Conservation (phyloP, 2,329 filamentous ascomycete species). For the Pseudocercospora pini-densiflorae region DNA sequence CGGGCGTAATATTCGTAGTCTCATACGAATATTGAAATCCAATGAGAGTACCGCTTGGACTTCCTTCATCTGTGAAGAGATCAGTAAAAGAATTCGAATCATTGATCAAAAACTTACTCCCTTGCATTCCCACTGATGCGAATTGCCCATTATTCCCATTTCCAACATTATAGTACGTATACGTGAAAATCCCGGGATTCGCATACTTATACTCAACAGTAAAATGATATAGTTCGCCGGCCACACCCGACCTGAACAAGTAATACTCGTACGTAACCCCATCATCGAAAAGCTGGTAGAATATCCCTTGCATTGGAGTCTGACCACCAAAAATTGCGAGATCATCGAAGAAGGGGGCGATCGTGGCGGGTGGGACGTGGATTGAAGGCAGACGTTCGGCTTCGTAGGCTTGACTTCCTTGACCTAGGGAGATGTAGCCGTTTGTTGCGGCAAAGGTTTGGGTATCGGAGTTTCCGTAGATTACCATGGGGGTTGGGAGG, state of each 20-base stretch:
- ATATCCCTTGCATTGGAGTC: constrained; percentile 37
- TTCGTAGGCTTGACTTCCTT: constrained; percentile 35
- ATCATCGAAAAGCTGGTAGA: constrained; percentile 34
- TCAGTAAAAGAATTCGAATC: not conserved
- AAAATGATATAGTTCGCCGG: constrained; percentile 37
- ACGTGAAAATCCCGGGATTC: constrained; percentile 36
- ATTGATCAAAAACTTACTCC: constrained; percentile 31
- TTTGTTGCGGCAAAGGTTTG: constrained; percentile 37
- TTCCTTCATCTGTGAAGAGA: not conserved
- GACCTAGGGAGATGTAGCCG: constrained; percentile 37
- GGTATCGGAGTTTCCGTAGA: constrained; percentile 31
- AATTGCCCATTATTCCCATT: constrained; percentile 27
- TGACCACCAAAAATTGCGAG: constrained; percentile 32
- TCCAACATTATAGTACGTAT: constrained; percentile 37
- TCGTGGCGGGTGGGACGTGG: constrained; percentile 34
- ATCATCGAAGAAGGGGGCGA: constrained; percentile 42
- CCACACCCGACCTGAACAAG: constrained; percentile 27
- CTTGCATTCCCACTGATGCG: constrained; percentile 37
- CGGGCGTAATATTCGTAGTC: constrained; percentile 25
- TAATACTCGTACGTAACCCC: constrained; percentile 41
- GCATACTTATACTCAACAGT: constrained; percentile 36
- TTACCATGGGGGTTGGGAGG: constrained; percentile 36
- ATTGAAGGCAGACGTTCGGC: constrained; percentile 29
- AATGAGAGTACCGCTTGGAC: constrained; percentile 1
- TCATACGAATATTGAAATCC: constrained; percentile 28